A percentile compares a stretch with the other conserved stretches of the same genome.
Conservation (phyloP, 768 basidiomycete genomes). For the Solioccasus polychromus region DNA sequence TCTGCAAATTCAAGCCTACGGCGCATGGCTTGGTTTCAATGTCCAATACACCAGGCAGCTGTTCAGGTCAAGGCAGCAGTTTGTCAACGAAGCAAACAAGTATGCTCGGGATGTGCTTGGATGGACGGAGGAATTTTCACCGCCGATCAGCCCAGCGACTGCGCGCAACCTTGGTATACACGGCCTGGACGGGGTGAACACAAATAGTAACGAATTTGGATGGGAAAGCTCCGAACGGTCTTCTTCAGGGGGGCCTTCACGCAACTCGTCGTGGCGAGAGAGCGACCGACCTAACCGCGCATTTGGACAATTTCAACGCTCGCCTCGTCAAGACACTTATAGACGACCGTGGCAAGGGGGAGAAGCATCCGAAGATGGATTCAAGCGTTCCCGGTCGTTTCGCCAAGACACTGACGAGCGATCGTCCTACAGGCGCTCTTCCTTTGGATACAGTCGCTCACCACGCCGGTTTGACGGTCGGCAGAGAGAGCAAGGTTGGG, state of each 20-base stretch:
- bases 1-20: slow-evolving; percentile 49
- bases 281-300: background rate
- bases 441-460: slow-evolving; percentile 4
- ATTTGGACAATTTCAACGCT: slow-evolving; percentile 1
- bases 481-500: slow-evolving; percentile 8
- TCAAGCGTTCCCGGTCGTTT: background rate
- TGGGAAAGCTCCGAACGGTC: slow-evolving; percentile 1
- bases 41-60: slow-evolving; percentile 37
- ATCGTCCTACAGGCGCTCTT: slow-evolving; percentile 5
- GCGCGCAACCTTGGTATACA: slow-evolving; percentile 52
- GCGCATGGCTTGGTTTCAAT: slow-evolving; percentile 59
- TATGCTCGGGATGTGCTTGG: slow-evolving; percentile 37
- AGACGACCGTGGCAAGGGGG: slow-evolving; percentile 2
- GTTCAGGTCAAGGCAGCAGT: slow-evolving; percentile 36
- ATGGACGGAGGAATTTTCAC: slow-evolving; percentile 34
- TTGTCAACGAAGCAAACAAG: slow-evolving; percentile 40
- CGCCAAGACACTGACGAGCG: slow-evolving; percentile 4
- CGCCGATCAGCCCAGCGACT: slow-evolving; percentile 40
- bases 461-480: slow-evolving; percentile 2
- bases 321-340: slow-evolving; percentile 1
- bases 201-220: background rate
- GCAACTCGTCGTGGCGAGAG: slow-evolving; percentile 11
- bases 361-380: background rate
- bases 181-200: slow-evolving; percentile 32
- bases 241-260: slow-evolving; percentile 3